These are phyloP conservation scores for Crucihimalaya himalaica DNA, from an alignment of 345 rosid species.

Conservation along the genomic window DNA sequence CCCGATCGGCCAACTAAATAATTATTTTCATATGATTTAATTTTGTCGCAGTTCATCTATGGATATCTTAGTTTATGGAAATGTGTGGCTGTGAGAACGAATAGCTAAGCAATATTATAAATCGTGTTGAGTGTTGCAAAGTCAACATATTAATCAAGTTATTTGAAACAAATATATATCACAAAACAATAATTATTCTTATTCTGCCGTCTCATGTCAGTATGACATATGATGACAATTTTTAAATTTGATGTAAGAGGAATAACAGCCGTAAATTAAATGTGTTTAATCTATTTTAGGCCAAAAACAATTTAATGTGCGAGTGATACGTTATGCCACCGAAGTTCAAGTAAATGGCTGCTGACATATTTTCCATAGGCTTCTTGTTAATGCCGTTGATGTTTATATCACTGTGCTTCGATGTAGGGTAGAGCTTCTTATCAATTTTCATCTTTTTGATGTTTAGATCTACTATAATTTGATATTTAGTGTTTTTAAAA, in stretches of 20 bases:
- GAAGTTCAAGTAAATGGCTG: not conserved
- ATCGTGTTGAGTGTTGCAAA: slow-evolving; percentile 1
- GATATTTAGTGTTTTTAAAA: not conserved
- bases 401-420: not conserved
- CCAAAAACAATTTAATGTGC: not conserved
- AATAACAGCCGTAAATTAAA: not conserved
- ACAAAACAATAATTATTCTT: not conserved
- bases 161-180: not conserved
- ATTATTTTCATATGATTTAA: not conserved
- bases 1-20: not conserved
- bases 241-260: not conserved
- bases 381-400: not conserved
- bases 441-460: not conserved
- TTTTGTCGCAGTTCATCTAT: not conserved
- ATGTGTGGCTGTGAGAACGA: slow-evolving; percentile 19
- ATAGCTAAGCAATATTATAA: not conserved
- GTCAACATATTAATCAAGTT: slow-evolving; percentile 27
- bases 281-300: not conserved
- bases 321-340: not conserved
- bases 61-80: slow-evolving; percentile 1
- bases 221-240: not conserved
- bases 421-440: not conserved
- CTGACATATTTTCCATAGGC: not conserved
- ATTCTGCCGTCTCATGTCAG: slow-evolving; percentile 11
- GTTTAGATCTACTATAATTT: not conserved